These are phyloP conservation scores for Astraeus odoratus DNA, from an alignment of 768 basidiomycete species.

Conservation along the genomic window DNA sequence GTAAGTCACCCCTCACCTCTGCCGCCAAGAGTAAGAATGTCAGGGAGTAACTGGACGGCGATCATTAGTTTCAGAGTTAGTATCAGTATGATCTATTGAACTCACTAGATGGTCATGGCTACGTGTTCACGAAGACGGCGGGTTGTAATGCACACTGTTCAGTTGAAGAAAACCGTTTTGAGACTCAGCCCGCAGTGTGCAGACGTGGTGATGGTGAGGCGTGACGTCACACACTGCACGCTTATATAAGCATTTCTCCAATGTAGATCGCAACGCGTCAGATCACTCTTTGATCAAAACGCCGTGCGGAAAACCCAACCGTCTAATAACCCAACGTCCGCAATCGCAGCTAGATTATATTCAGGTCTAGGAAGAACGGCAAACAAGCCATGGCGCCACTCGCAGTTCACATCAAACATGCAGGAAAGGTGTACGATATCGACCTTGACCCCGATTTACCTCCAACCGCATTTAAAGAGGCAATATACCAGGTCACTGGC, in stretches of 20 bases:
- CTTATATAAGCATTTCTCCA: constrained; percentile 28
- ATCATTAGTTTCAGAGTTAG: too few relatives aligned
- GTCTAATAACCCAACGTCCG: constrained; percentile 1
- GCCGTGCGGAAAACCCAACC: too few relatives aligned
- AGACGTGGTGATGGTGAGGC: constrained; percentile 13
- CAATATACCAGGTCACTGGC: constrained; percentile 74
- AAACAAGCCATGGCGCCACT: constrained; percentile 51
- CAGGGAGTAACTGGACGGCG: constrained; percentile 54
- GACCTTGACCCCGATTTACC: constrained; percentile 67
- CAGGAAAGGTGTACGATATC: constrained; percentile 71
- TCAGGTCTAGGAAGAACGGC: background rate
- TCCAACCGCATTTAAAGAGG: constrained; percentile 72
- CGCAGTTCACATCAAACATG: constrained; percentile 83
- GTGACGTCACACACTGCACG: constrained; percentile 21
- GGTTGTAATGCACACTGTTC: too few relatives aligned
- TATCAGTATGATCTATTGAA: too few relatives aligned
- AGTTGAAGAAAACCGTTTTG: background rate
- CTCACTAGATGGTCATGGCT: constrained; percentile 46
- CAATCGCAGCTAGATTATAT: background rate
- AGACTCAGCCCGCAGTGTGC: constrained; percentile 1
- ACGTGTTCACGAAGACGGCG: too few relatives aligned
- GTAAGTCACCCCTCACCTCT: constrained; percentile 38
- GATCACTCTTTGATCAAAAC: constrained; percentile 1
- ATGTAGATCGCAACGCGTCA: constrained; percentile 16
- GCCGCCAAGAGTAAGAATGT: constrained; percentile 77